Evolutionary conservation across 2,329 filamentous ascomycete species (phyloP).

Genomic region (Diplodia seriata): DNA sequence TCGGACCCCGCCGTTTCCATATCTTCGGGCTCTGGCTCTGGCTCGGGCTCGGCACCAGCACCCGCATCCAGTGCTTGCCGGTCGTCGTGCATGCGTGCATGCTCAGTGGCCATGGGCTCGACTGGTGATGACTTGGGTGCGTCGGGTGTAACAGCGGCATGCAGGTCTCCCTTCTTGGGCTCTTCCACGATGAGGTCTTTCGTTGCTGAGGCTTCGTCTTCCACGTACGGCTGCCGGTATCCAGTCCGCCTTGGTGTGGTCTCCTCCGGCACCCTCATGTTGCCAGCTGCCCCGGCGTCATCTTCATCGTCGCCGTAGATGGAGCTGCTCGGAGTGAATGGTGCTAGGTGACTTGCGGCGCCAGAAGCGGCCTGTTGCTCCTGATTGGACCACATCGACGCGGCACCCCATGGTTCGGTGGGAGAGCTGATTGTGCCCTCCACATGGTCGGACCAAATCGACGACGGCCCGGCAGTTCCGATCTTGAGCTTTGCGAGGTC

Average conservation of each 20-base stretch:
- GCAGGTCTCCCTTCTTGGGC: not conserved
- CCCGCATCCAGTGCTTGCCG: not conserved
- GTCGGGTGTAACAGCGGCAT: not conserved
- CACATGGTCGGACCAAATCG: conserved; percentile 15
- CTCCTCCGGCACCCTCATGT: not conserved
- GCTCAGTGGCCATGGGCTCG: not conserved
- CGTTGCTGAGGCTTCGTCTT: not conserved
- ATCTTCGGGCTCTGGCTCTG: not conserved
- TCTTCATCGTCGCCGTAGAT: conserved; percentile 18
- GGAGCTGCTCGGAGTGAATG: conserved; percentile 26
- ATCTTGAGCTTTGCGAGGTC: conserved; percentile 23
- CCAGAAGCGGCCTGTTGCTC: conserved; percentile 18
- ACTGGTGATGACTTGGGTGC: not conserved
- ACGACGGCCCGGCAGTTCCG: not conserved
- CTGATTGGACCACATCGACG: conserved; percentile 28
- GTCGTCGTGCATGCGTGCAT: too few species aligned
- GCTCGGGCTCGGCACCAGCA: conserved; percentile 7
- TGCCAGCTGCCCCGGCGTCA: not conserved
- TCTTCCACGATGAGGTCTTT: not conserved
- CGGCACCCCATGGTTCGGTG: conserved; percentile 15
- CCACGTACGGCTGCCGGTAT: conserved; percentile 14
- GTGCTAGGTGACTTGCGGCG: conserved; percentile 9
- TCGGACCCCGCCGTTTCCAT: not conserved
- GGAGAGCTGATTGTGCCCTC: conserved; percentile 23
- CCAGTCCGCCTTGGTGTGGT: not conserved